Evolutionary conservation across 148 eudicot species (phyloP).

Genomic region (Spergularia bocconei): DNA sequence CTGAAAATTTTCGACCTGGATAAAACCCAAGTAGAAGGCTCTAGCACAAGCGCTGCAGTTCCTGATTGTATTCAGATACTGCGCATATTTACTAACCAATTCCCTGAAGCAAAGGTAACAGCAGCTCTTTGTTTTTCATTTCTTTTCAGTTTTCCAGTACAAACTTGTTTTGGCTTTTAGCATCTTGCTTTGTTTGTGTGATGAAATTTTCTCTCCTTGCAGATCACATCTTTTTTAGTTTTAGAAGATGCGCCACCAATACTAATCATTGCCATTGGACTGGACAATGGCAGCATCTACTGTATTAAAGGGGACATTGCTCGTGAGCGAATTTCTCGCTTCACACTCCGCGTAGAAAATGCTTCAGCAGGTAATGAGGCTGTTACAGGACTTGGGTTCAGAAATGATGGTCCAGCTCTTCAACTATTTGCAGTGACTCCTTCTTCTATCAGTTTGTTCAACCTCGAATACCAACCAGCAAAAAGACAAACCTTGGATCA

Average conservation of each 20-base stretch:
- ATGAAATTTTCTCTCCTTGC: conserved; percentile 26
- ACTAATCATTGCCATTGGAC: conserved; percentile 79
- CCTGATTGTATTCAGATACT: conserved; percentile 91
- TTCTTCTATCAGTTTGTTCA: conserved; percentile 77
- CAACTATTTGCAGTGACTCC: conserved; percentile 89
- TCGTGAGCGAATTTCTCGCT: conserved; percentile 89
- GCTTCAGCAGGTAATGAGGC: conserved; percentile 53
- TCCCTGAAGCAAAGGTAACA: conserved; percentile 83
- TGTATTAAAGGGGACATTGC: conserved; percentile 97
- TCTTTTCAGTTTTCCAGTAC: background rate
- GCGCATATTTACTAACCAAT: conserved; percentile 88
- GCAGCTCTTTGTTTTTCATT: conserved; percentile 8
- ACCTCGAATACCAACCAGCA: conserved; percentile 71
- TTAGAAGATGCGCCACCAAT: conserved; percentile 92
- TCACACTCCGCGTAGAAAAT: conserved; percentile 72
- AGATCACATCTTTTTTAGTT: conserved; percentile 87
- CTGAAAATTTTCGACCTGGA: conserved; percentile 92
- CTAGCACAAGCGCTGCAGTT: conserved; percentile 61
- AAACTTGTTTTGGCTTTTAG: background rate
- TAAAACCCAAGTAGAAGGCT: conserved; percentile 66
- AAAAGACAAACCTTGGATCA: conserved; percentile 75
- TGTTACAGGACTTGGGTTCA: conserved; percentile 81
- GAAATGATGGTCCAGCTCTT: conserved; percentile 80
- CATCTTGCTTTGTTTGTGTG: background rate
- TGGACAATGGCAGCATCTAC: conserved; percentile 88